Base-by-base conservation (phyloP, 257 asterid genomes). In the Perilla frutescens region DNA sequence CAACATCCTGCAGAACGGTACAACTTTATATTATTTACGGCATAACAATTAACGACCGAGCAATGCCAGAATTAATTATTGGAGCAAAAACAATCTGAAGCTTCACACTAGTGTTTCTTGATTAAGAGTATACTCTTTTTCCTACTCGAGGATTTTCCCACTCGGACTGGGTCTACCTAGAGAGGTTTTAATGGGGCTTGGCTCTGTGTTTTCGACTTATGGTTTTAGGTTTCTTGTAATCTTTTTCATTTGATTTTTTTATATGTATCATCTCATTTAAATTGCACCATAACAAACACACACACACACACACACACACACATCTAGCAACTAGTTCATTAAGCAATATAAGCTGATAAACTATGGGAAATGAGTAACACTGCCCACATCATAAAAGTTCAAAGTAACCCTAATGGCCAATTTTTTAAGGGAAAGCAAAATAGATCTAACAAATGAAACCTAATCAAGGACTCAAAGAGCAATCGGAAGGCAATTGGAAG, bases 1-100 rank as follows among this genome's bases (percentile, higher is more conserved):
- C 78, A 62, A 85, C 75, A 53, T 87, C 97, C 98, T 92, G 90
- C 41, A 74, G 59, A 41, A 70, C 34, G 70, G 37, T 20, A 61
- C 6, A 49, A n/a, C 31, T 14, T 55, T 48, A 31, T 34, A 58
- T 62, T 36, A 59, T 54, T 66, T 9, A 31, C 70, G 0, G 56
- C 29, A 40, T 8, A 63, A 37, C 37, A 48, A 54, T 34, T 2
- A 34, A 34, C 37, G 37, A 2, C 55, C 50, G 40, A 34, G 54
- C 15, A 54, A 26, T 41, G 43, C 60, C n/a, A 6, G 26, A 10
- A 68, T 7, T 65, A 39, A 77, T 36, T 13, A 32, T 26, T 7
- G 29, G 26, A 53, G 62, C 44, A 44, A 66, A 20, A 56, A 55
- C 53, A 71, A 45, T 34, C 71, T 53, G 32, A 74, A 66, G 31